phyloP scores from a whole-genome alignment of 768 basidiomycete genomes.

The Infundibulicybe gibba region DNA sequence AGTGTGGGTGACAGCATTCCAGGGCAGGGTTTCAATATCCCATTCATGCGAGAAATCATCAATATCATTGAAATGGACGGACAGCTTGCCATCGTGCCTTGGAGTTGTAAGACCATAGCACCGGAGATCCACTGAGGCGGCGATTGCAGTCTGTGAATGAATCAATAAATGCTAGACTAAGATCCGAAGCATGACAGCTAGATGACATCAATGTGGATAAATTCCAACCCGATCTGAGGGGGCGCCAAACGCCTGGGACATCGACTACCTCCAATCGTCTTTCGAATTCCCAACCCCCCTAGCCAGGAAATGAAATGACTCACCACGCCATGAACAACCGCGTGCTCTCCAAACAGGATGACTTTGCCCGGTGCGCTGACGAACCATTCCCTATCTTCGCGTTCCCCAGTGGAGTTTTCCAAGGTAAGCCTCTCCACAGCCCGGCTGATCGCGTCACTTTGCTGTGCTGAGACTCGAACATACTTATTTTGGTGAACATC shows the following conservation, averaged over 20 bases:
- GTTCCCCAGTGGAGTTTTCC: constrained; percentile 29
- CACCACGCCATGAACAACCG: constrained; percentile 95
- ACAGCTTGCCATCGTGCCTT: constrained; percentile 67
- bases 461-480: constrained; percentile 26
- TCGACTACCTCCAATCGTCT: neutral
- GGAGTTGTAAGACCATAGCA: constrained; percentile 86
- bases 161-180: neutral
- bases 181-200: neutral
- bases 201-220: no score
- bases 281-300: neutral
- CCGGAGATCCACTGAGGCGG: constrained; percentile 91
- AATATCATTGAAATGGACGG: constrained; percentile 78
- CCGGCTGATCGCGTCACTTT: constrained; percentile 39
- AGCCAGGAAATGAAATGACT: constrained; percentile 34
- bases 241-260: neutral
- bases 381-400: constrained; percentile 55
- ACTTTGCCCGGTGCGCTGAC: constrained; percentile 97
- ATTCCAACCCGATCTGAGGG: no score
- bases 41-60: constrained; percentile 77
- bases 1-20: constrained; percentile 64
- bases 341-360: constrained; percentile 97
- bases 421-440: constrained; percentile 70
- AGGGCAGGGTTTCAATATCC: constrained; percentile 74
- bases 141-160: constrained; percentile 76
- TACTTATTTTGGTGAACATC: constrained; percentile 52